Base-by-base conservation (phyloP, 345 rosid genomes). In the Melaleuca quinquenervia region DNA sequence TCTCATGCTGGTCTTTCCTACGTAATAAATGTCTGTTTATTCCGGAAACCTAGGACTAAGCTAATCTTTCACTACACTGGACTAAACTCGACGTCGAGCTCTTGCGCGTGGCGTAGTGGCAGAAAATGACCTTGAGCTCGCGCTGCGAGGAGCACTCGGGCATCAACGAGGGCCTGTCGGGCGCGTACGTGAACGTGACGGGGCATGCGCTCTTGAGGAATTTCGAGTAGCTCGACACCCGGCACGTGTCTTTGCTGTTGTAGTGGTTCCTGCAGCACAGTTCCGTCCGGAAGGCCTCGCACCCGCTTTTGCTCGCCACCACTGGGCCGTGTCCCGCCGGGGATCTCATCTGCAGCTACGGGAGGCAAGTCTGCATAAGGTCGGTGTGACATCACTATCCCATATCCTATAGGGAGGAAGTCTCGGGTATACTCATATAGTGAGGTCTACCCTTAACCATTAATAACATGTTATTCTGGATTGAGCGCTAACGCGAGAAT, bases 91-190 rank as follows among this genome's bases (percentile, higher is more conserved):
- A 26, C 13, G 44, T 52, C 27, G 44, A 10, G 83, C 13, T 70
- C 48, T 21, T 0, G 48, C 3, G 76, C 50, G 41, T 41, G 41
- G 41, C 50, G 29, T 52, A 95, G 90, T 96, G 99, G 52, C 99
- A 97, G 94, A 97, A 97, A 87, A 97, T 97, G 48, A 97, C 95
- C 91, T 97, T 97, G 45, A 97, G 98, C 91, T 97, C 99, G 29
- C 92, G 92, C 16, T 98, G 98, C 11, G 98, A 95, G 20, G 97
- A 86, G 82, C 99, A 97, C 22, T 96, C 93, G 84, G 95, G 98
- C 95, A 89, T 90, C 27, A 97, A 98, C 27, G 98, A 94, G 21
- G 98, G 98, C 14, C 83, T 93, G 84, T 97, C 99, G 78, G 95
- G 98, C 12, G 99, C 98, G 58, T 91, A 96, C 14, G 99, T 97